Percentiles rank a stretch among this genome's conserved stretches.
Conservation (phyloP, 1,284 basidiomycete genomes). For the Trichosporon faecale region DNA sequence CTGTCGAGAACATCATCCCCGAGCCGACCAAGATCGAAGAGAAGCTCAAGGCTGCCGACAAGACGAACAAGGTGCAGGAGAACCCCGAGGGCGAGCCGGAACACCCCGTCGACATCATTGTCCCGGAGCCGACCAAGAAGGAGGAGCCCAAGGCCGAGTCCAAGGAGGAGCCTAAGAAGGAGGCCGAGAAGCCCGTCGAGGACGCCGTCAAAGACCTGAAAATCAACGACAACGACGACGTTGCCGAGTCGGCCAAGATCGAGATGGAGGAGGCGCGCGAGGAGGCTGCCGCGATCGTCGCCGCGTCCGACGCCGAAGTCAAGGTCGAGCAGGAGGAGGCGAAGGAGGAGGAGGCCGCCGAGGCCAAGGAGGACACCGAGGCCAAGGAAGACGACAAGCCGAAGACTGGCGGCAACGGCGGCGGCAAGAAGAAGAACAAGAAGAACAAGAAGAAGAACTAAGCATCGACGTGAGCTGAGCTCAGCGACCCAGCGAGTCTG, state of each 20-base stretch:
- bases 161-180: not conserved
- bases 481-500: not conserved
- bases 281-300: not conserved
- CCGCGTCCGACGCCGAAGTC: slow-evolving; percentile 9
- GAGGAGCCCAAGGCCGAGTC: not conserved
- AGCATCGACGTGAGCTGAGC: not conserved
- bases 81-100: not conserved
- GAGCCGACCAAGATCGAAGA: not conserved
- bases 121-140: not conserved
- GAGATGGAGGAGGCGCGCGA: not conserved
- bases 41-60: not conserved
- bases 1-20: not conserved
- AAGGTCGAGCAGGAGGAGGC: slow-evolving; percentile 1
- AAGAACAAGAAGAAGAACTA: slow-evolving; percentile 24
- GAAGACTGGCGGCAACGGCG: slow-evolving; percentile 26
- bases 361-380: slow-evolving; percentile 17
- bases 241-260: slow-evolving; percentile 23
- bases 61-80: not conserved
- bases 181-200: slow-evolving; percentile 2
- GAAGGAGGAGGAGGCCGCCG: slow-evolving; percentile 9
- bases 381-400: slow-evolving; percentile 27
- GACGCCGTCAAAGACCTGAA: slow-evolving; percentile 26
- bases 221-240: slow-evolving; percentile 27
- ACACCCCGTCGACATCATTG: not conserved
- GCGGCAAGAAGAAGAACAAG: slow-evolving; percentile 31